Percentiles rank a stretch among this genome's conserved stretches.
These are phyloP conservation scores for Pleurotus cornucopiae DNA, from an alignment of 768 basidiomycete species.

Conservation along the genomic window DNA sequence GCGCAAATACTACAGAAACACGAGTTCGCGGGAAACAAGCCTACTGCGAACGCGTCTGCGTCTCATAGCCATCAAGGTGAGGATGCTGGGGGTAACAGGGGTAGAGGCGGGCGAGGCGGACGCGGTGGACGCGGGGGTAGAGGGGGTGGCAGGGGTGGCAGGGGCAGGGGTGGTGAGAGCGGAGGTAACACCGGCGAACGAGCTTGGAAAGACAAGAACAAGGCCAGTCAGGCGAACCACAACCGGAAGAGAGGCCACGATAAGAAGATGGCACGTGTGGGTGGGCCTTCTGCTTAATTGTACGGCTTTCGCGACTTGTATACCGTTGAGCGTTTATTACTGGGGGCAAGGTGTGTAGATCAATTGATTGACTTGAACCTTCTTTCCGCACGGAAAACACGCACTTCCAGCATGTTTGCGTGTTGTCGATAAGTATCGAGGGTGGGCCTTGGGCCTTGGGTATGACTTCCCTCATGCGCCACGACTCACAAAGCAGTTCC, in stretches of 20 bases:
- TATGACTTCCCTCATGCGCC: too few relatives aligned
- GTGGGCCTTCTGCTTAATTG: conserved; percentile 29
- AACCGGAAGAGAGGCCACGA: conserved; percentile 83
- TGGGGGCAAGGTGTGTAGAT: too few relatives aligned
- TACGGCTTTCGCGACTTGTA: too few relatives aligned
- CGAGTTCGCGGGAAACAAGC: conserved; percentile 67
- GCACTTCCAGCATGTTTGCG: too few relatives aligned
- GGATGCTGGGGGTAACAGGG: conserved; percentile 19
- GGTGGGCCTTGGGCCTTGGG: too few relatives aligned
- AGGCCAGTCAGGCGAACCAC: conserved; percentile 68
- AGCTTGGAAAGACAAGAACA: conserved; percentile 75
- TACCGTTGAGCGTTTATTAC: too few relatives aligned
- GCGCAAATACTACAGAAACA: conserved; percentile 72
- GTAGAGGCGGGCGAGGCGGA: conserved; percentile 37
- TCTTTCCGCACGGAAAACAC: too few relatives aligned
- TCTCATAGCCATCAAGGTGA: conserved; percentile 10
- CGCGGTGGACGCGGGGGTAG: conserved; percentile 34
- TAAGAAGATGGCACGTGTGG: conserved; percentile 78
- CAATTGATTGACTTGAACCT: too few relatives aligned
- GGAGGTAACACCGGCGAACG: conserved; percentile 46
- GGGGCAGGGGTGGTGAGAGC: conserved; percentile 32
- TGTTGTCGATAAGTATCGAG: too few relatives aligned
- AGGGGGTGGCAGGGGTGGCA: conserved; percentile 28
- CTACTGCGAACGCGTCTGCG: not conserved
- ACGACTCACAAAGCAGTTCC: too few relatives aligned